Base-by-base conservation (phyloP, 2,329 filamentous ascomycete genomes). In the Hirsutella rhossiliensis region DNA sequence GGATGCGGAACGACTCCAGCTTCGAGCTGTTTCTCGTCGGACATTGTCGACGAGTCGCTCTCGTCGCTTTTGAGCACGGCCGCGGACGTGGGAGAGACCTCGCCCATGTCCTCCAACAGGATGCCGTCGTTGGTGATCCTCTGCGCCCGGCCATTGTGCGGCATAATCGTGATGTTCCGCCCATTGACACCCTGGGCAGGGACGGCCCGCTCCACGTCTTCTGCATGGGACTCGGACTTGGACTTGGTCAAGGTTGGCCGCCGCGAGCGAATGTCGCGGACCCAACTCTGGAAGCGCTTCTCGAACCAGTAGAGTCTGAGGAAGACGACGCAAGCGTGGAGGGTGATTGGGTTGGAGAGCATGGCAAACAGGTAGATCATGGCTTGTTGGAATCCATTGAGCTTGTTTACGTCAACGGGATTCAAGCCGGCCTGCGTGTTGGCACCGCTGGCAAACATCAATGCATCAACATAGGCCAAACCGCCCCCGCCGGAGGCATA, bases 241-340 rank as follows among this genome's bases (percentile, higher is more conserved):
- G 84, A 66, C 68, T 80, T 68, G 63, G 72, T 67, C n/a, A 82
- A 62, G 31, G 75, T 83, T 43, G 74, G 72, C 43, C 89, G 78
- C 43, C 81, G 69, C 38, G 67, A 71, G 44, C 79, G 77, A 1
- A 85, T 80, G 54, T 94, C 85, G 30, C 73, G 73, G 13, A 84
- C 88, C 50, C 95, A 76, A 54, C 85, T 75, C 58, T 94, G 84
- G 59, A 98, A 97, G 8, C 89, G 79, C 63, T 94, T 95, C 64
- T 98, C 89, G 59, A 98, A 98, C 90, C 90, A 98, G 64, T 95
- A 96, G 2, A 98, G 71, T 23, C 92, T 84, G 13, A 97, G 73
- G 54, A 95, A 90, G 8, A 98, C 92, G 38, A 98, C 87, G 38
- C 78, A 84, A 2, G 84, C 78, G 57, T 94, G 80, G 54, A 95